These are phyloP conservation scores for Dianthus caryophyllus DNA, from an alignment of 148 eudicot species.

Conservation along the genomic window DNA sequence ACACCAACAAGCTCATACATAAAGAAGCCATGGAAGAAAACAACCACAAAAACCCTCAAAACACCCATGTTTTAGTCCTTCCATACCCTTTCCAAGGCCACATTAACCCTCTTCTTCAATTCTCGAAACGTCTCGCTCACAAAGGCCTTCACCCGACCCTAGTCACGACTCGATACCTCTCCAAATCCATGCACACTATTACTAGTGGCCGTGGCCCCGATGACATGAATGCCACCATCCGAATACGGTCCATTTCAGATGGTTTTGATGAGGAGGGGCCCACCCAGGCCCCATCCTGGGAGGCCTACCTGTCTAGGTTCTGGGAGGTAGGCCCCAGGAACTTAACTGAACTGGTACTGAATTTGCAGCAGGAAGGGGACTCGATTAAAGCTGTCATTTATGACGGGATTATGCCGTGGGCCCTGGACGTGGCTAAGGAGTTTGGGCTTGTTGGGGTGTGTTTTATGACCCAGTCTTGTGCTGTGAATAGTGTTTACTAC, in stretches of 20 bases:
- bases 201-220: too few relatives aligned
- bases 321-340: conserved; percentile 27
- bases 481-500: conserved; percentile 47
- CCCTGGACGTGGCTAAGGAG: conserved; percentile 40
- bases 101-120: conserved; percentile 53
- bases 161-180: conserved; percentile 26
- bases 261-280: conserved; percentile 45
- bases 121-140: conserved; percentile 44
- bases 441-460: conserved; percentile 38
- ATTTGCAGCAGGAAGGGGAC: conserved; percentile 16
- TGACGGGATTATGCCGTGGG: conserved; percentile 55
- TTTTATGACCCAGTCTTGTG: conserved; percentile 55
- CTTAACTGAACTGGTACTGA: conserved; percentile 30
- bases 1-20: too few relatives aligned
- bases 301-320: conserved; percentile 29
- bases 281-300: conserved; percentile 21
- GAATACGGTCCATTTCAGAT: conserved; percentile 37
- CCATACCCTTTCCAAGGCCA: conserved; percentile 66
- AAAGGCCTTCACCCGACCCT: conserved; percentile 45
- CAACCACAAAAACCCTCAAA: conserved; percentile 3
- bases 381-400: conserved; percentile 43
- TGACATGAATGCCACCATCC: conserved; percentile 20
- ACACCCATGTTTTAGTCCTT: conserved; percentile 40
- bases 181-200: conserved; percentile 34
- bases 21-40: conserved; percentile 21